These are phyloP conservation scores for Botryosphaeria dothidea DNA, from an alignment of 2,329 filamentous ascomycete species.

Conservation along the genomic window DNA sequence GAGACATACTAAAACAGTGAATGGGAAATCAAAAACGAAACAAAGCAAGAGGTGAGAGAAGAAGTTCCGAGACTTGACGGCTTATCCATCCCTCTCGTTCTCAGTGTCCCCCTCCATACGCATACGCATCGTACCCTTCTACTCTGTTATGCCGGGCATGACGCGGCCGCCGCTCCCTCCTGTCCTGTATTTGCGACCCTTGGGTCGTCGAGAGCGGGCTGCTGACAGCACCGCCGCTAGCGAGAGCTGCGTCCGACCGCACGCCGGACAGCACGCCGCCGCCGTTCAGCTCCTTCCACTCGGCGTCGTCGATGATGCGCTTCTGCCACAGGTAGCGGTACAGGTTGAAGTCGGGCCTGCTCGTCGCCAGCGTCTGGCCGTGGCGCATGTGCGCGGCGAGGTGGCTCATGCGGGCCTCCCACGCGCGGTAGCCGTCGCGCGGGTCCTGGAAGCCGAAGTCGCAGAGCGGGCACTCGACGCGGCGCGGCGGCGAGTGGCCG, in stretches of 20 bases:
- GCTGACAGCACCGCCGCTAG: too few relatives aligned
- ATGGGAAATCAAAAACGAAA: background rate
- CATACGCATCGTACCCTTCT: background rate
- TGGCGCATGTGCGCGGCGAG: slow-evolving; percentile 29
- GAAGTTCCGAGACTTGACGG: background rate
- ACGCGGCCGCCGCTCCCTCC: background rate
- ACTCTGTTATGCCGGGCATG: background rate
- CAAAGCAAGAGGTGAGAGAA: background rate
- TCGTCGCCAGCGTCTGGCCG: slow-evolving; percentile 28
- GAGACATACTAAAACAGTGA: background rate
- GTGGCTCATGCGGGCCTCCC: slow-evolving; percentile 32
- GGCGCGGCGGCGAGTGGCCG: slow-evolving; percentile 33
- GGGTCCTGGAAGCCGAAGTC: slow-evolving; percentile 27
- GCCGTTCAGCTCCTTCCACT: slow-evolving; percentile 34
- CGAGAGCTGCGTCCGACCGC: too few relatives aligned
- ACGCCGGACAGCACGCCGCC: slow-evolving; percentile 26
- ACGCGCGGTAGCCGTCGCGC: slow-evolving; percentile 21
- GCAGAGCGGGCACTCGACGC: slow-evolving; percentile 35
- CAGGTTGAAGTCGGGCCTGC: slow-evolving; percentile 32
- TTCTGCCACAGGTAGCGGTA: slow-evolving; percentile 34
- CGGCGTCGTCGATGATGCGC: slow-evolving; percentile 32
- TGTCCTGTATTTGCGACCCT: background rate
- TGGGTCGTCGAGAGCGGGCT: background rate
- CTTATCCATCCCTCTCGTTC: too few relatives aligned
- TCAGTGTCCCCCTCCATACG: background rate